These are phyloP conservation scores for Saccharomyces kudriavzevii DNA, from an alignment of 805 yeast genomes.

Conservation along the genomic window DNA sequence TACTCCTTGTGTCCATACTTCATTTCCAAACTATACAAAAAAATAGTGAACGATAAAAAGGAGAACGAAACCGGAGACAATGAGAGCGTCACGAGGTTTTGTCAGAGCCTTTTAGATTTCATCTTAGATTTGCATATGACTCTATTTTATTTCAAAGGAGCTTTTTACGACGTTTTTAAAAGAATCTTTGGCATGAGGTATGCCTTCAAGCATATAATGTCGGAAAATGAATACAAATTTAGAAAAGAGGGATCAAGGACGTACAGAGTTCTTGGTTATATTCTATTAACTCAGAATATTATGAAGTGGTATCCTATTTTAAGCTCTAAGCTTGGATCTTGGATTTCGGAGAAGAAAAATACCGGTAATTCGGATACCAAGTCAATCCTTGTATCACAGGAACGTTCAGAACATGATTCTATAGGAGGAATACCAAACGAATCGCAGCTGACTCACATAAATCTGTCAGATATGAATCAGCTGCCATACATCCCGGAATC, in stretches of 20 bases:
- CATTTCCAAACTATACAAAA: slow-evolving; percentile 25
- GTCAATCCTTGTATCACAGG: not conserved
- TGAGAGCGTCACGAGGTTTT: slow-evolving; percentile 2
- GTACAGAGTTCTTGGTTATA: slow-evolving; percentile 66
- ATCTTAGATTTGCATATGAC: slow-evolving; percentile 68
- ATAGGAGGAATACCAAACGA: slow-evolving; percentile 8
- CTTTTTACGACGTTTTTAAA: slow-evolving; percentile 70
- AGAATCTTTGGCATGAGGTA: slow-evolving; percentile 75
- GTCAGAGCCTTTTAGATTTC: slow-evolving; percentile 40
- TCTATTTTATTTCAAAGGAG: slow-evolving; percentile 72
- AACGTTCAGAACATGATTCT: not conserved
- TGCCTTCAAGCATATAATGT: slow-evolving; percentile 58
- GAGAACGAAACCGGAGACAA: slow-evolving; percentile 2
- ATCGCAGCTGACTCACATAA: slow-evolving; percentile 29
- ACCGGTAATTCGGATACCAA: not conserved
- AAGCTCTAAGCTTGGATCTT: not conserved
- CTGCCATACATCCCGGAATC: slow-evolving; percentile 63
- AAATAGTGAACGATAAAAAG: slow-evolving; percentile 4
- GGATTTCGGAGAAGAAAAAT: not conserved
- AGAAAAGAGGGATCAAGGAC: slow-evolving; percentile 35
- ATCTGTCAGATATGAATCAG: slow-evolving; percentile 46
- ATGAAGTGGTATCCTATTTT: slow-evolving; percentile 27
- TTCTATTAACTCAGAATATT: slow-evolving; percentile 46
- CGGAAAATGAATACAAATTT: slow-evolving; percentile 25
- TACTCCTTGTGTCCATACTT: slow-evolving; percentile 59